Conservation (phyloP, 2,329 filamentous ascomycete genomes). For the Westerdykella ornata region DNA sequence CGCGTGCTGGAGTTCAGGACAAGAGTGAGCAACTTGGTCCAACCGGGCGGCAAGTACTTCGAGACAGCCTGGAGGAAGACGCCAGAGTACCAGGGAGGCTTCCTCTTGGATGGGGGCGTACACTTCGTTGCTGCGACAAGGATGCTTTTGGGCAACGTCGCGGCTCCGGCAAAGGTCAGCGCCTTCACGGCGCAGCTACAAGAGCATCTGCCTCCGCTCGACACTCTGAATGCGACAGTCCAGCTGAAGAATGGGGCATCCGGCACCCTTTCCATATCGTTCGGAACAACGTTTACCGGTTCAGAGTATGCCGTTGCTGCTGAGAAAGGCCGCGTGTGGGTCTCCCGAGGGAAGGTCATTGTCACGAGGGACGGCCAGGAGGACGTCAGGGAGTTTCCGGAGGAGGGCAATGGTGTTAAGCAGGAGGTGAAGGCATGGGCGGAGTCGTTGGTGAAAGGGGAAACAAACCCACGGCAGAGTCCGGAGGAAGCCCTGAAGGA, state of each 20-base stretch:
- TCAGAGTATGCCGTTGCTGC: conserved; percentile 53
- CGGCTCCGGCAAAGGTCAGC: conserved; percentile 44
- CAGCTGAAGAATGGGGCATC: conserved; percentile 49
- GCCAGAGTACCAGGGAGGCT: conserved; percentile 67
- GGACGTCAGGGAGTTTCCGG: conserved; percentile 41
- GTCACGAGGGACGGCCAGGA: conserved; percentile 22
- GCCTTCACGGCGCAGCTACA: conserved; percentile 53
- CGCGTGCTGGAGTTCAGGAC: conserved; percentile 51
- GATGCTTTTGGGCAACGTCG: conserved; percentile 46
- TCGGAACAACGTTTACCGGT: conserved; percentile 51
- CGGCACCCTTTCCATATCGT: conserved; percentile 53
- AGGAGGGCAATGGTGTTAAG: conserved; percentile 49
- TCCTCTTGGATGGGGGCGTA: conserved; percentile 68
- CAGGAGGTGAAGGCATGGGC: conserved; percentile 59
- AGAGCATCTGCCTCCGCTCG: conserved; percentile 56
- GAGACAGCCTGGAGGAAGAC: conserved; percentile 58
- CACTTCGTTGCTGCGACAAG: conserved; percentile 62
- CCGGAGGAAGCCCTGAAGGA: conserved; percentile 56
- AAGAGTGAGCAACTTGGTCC: conserved; percentile 42
- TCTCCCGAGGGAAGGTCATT: conserved; percentile 40
- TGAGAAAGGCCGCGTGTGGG: conserved; percentile 51
- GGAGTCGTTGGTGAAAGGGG: conserved; percentile 45
- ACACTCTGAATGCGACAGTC: conserved; percentile 57
- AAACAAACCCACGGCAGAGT: conserved; percentile 46
- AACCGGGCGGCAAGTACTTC: conserved; percentile 49